Conservation (phyloP, 768 basidiomycete species). For the Termitomyces sp. region DNA sequence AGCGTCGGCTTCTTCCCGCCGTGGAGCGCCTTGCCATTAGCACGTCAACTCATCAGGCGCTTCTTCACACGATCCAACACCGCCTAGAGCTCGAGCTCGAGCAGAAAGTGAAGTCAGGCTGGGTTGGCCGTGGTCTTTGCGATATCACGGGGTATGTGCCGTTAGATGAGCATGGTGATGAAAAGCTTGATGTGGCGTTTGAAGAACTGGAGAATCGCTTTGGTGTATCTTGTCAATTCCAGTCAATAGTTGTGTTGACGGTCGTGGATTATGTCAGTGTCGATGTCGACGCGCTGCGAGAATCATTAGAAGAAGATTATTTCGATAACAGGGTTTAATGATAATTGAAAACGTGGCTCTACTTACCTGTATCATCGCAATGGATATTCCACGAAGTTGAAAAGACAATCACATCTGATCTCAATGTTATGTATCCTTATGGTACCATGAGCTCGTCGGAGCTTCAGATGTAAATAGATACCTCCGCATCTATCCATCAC, state of each 20-base stretch:
- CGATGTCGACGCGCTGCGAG: not conserved
- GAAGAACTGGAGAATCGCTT: not conserved
- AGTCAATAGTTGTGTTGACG: not conserved
- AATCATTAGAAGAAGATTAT: not conserved
- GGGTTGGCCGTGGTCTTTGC: not conserved
- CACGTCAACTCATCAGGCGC: not conserved
- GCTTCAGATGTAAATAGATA: not conserved
- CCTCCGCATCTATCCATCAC: not conserved
- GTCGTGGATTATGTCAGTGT: not conserved
- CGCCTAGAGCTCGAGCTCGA: not conserved
- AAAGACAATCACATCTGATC: no score
- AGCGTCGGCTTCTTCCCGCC: not conserved
- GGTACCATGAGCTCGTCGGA: not conserved
- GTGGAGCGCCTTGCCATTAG: not conserved
- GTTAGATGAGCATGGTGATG: not conserved
- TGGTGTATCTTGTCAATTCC: not conserved
- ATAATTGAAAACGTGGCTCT: no score
- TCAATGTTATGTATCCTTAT: no score
- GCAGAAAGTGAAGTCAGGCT: not conserved
- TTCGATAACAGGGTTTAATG: not conserved
- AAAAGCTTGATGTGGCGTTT: not conserved
- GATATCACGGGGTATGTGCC: not conserved
- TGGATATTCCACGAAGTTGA: not conserved
- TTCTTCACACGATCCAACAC: not conserved
- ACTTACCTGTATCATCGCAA: not conserved